These are phyloP conservation scores for Phialocephala sp. DNA, from an alignment of 2,329 filamentous ascomycete genomes.

Conservation along the genomic window DNA sequence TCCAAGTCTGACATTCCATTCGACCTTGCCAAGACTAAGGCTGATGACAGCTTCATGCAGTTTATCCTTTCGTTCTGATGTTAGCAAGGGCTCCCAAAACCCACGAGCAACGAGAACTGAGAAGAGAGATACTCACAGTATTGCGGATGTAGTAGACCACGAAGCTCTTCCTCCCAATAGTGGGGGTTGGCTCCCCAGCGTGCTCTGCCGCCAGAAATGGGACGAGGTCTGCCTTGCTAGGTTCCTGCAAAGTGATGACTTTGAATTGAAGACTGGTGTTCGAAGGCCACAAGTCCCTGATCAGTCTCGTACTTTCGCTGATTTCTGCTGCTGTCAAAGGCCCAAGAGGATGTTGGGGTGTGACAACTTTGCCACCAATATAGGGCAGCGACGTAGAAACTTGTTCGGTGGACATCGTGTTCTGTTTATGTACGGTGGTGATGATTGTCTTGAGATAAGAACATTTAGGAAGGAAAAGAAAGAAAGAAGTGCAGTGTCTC, in stretches of 20 bases:
- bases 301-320: constrained; percentile 52
- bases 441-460: background rate
- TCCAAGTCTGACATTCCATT: constrained; percentile 63
- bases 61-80: constrained; percentile 54
- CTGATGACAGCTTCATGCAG: constrained; percentile 65
- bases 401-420: constrained; percentile 36
- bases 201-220: constrained; percentile 57
- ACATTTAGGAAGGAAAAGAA: background rate
- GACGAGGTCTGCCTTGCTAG: constrained; percentile 57
- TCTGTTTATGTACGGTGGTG: background rate
- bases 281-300: constrained; percentile 60
- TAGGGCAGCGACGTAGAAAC: constrained; percentile 34
- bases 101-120: background rate
- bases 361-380: constrained; percentile 31
- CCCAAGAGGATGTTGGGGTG: constrained; percentile 59
- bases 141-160: constrained; percentile 64
- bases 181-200: constrained; percentile 46
- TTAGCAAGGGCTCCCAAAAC: background rate
- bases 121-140: constrained; percentile 52
- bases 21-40: constrained; percentile 54
- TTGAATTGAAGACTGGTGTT: constrained; percentile 66
- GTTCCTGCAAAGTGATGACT: constrained; percentile 63
- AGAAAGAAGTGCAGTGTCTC: background rate
- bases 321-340: constrained; percentile 65
- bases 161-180: constrained; percentile 57